Conservation (phyloP, 148 eudicot species). For the Chenopodium formosanum region DNA sequence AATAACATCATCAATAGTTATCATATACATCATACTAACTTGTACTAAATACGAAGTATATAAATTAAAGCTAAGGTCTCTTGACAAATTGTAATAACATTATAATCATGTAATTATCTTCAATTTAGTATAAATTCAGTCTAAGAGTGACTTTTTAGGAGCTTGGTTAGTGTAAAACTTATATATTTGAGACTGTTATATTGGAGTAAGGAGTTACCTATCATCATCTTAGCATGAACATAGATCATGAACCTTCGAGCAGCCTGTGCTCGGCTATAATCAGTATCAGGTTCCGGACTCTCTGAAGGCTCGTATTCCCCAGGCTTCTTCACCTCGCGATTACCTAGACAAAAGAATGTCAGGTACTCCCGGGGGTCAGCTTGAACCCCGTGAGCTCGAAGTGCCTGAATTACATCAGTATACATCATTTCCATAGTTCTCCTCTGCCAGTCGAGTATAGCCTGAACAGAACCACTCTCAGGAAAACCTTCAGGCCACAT, state of each 20-base stretch:
- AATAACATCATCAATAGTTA: neutral
- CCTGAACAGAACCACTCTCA: constrained; percentile 46
- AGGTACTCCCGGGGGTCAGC: constrained; percentile 45
- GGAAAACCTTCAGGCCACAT: constrained; percentile 62
- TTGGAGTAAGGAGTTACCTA: constrained; percentile 31
- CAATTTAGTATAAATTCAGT: neutral
- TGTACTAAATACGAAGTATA: too few species aligned
- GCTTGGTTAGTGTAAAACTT: neutral
- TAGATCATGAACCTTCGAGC: constrained; percentile 51
- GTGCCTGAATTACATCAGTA: constrained; percentile 42
- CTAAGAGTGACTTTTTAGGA: neutral
- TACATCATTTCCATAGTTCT: constrained; percentile 63
- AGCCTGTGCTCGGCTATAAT: constrained; percentile 39
- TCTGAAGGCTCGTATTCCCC: constrained; percentile 44
- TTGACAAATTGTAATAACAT: too few species aligned
- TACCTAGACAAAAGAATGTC: constrained; percentile 51
- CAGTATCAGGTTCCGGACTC: constrained; percentile 37
- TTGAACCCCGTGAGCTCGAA: constrained; percentile 39
- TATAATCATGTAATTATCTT: too few species aligned
- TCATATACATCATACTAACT: neutral
- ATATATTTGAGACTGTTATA: neutral
- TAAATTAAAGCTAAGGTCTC: neutral
- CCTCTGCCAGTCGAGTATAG: constrained; percentile 57
- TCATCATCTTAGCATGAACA: constrained; percentile 63
- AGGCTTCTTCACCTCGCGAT: constrained; percentile 36